A percentile compares a stretch with the other conserved stretches of the same genome.
Evolutionary conservation across 768 basidiomycete genomes (phyloP).

Genomic region (Astraeus odoratus): DNA sequence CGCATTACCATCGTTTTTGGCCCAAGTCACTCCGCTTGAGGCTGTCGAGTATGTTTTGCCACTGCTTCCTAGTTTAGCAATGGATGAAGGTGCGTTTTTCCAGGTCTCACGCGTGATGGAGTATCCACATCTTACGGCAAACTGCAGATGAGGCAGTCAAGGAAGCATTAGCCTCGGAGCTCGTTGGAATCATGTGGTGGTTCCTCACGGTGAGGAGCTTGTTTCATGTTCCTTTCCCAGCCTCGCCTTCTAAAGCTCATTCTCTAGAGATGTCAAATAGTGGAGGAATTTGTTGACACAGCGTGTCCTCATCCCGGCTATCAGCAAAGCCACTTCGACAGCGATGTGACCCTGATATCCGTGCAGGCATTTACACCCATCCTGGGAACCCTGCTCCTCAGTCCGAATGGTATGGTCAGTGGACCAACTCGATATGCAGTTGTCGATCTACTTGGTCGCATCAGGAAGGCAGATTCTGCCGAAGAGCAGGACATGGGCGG

Average conservation of each 20-base stretch:
- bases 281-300: slow-evolving; percentile 35
- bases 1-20: slow-evolving; percentile 71
- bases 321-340: slow-evolving; percentile 9
- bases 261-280: slow-evolving; percentile 58
- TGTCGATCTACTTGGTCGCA: slow-evolving; percentile 68
- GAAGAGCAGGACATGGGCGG: slow-evolving; percentile 31
- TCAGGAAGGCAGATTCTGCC: slow-evolving; percentile 52
- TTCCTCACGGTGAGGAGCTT: slow-evolving; percentile 58
- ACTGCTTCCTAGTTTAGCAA: slow-evolving; percentile 75
- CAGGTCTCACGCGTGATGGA: background rate
- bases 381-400: slow-evolving; percentile 81
- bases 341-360: slow-evolving; percentile 44
- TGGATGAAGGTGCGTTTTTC: slow-evolving; percentile 68
- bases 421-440: slow-evolving; percentile 68
- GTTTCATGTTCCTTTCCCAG: background rate
- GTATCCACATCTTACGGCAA: slow-evolving; percentile 7
- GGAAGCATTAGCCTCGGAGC: slow-evolving; percentile 76
- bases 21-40: slow-evolving; percentile 74
- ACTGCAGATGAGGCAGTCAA: slow-evolving; percentile 75
- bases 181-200: slow-evolving; percentile 87
- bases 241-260: slow-evolving; percentile 3
- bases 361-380: slow-evolving; percentile 90
- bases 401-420: slow-evolving; percentile 66
- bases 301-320: slow-evolving; percentile 8
- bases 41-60: slow-evolving; percentile 92